Evolutionary conservation across 1,139 yeast genomes (phyloP), one percentile per base, ranked within the genome.

Genomic region (Saccharomycopsis crataegensis): DNA sequence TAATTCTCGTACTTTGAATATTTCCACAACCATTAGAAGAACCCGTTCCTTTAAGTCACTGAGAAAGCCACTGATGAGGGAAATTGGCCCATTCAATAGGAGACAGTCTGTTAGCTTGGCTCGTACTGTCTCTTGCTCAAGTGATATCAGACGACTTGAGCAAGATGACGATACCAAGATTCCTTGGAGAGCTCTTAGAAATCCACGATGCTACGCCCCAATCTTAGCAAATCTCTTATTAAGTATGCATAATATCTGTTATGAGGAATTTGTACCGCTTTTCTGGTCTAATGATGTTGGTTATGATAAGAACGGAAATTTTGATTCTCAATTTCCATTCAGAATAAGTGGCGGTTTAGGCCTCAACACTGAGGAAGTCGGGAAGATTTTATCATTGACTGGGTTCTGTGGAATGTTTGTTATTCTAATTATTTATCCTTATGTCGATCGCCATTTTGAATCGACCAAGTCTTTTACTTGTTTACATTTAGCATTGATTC

Each of bases 221-320:
- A 71, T 77, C 45, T 51, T 67, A 16, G 70, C 74, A 41, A 74
- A 73, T 60, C 71, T 77, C 43, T 62, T 75, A 51, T 66, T 78
- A 55, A 67, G 79, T 8, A 69, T 79, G 57, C 84, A 79, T 61
- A 65, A 72, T n/a, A 69, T 79, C n/a, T 77, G 79, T 6, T 79
- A 71, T 63, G 73, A 73, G 50, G 86, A 82, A 64, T 79, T 82
- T 58, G 66, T 80, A 46, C 86, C 88, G 9, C 78, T 82, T 5
- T 77, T 78, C 55, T 66, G 81, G 28, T 83, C 86, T 0, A 71
- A 80, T n/a, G 69, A 72, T 42, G 67, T 77, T 49, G 67, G 59
- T 1, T 57, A 58, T 42, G 62, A 63, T 54, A 54, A 59, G 22
- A 33, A 53, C 2, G 67, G 67, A n/a, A 33, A 56, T 6, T 53